Conservation (phyloP, 129 eudicot species). For the Flaveria sonorensis region DNA sequence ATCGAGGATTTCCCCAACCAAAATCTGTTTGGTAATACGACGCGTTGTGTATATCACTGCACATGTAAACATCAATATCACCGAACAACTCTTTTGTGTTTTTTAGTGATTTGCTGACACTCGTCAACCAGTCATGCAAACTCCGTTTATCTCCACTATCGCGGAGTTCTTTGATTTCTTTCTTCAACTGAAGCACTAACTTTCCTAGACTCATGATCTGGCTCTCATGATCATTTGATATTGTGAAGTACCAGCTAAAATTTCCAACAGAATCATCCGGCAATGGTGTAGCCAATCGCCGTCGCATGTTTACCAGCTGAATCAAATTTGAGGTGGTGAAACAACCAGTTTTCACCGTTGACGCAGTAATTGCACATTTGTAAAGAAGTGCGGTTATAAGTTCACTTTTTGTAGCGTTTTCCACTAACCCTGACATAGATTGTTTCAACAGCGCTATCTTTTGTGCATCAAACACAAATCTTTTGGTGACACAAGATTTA, state of each 20-base stretch:
- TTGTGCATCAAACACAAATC: constrained; percentile 18
- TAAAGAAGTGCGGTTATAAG: constrained; percentile 30
- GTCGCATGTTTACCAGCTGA: constrained; percentile 33
- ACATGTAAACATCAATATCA: constrained; percentile 18
- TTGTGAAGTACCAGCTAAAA: constrained; percentile 29
- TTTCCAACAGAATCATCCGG: constrained; percentile 25
- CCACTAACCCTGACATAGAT: not conserved
- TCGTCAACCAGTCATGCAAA: constrained; percentile 7
- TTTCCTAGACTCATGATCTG: constrained; percentile 1
- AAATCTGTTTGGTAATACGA: constrained; percentile 13
- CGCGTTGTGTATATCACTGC: constrained; percentile 9
- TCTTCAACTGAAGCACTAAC: constrained; percentile 16
- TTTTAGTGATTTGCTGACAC: constrained; percentile 4
- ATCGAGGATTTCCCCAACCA: constrained; percentile 17
- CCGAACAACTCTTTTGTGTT: constrained; percentile 30
- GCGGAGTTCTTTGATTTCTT: constrained; percentile 12
- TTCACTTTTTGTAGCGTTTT: constrained; percentile 24
- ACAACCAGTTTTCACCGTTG: constrained; percentile 14
- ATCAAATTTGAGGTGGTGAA: constrained; percentile 16
- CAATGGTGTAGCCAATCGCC: constrained; percentile 15
- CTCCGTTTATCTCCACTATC: not conserved
- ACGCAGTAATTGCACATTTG: constrained; percentile 22
- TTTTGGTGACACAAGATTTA: constrained; percentile 15
- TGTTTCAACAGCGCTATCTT: constrained; percentile 11
- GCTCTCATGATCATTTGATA: not conserved